Conservation (phyloP, 495 filamentous ascomycete species). For the Haplographium delicatum region DNA sequence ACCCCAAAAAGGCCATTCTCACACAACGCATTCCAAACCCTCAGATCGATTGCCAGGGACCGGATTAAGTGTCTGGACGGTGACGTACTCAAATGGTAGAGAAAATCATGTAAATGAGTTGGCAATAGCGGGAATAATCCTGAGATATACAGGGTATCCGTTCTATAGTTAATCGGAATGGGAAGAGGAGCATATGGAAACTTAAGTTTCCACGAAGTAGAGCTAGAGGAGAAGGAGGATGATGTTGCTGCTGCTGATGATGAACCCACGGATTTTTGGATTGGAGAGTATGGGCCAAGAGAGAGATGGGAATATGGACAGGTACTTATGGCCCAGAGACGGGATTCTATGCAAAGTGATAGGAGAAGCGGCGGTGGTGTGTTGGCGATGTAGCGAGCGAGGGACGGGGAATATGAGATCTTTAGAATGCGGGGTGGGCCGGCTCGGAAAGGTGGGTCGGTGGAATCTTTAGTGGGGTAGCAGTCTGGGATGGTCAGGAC, state of each 20-base stretch:
- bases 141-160: constrained; percentile 17
- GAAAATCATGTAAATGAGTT: constrained; percentile 2
- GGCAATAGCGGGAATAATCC: constrained; percentile 1
- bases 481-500: background rate
- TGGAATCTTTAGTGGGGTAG: too few species aligned
- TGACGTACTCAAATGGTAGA: constrained; percentile 14
- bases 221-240: background rate
- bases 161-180: constrained; percentile 14
- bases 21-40: constrained; percentile 18
- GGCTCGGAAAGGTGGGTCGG: background rate
- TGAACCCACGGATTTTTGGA: background rate
- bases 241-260: background rate
- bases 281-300: background rate
- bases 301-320: constrained; percentile 4
- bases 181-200: background rate
- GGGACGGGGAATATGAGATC: constrained; percentile 17
- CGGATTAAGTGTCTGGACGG: constrained; percentile 13
- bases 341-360: constrained; percentile 16
- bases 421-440: constrained; percentile 22
- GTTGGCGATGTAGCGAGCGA: constrained; percentile 14
- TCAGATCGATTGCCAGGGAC: constrained; percentile 14
- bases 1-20: constrained; percentile 18
- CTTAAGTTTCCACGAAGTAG: background rate
- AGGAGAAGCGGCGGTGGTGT: constrained; percentile 14
- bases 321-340: constrained; percentile 1